Percentiles rank a stretch among this genome's conserved stretches.
phyloP scores from a whole-genome alignment of 108 stramenopile species.

The Discostella stelligeroides region DNA sequence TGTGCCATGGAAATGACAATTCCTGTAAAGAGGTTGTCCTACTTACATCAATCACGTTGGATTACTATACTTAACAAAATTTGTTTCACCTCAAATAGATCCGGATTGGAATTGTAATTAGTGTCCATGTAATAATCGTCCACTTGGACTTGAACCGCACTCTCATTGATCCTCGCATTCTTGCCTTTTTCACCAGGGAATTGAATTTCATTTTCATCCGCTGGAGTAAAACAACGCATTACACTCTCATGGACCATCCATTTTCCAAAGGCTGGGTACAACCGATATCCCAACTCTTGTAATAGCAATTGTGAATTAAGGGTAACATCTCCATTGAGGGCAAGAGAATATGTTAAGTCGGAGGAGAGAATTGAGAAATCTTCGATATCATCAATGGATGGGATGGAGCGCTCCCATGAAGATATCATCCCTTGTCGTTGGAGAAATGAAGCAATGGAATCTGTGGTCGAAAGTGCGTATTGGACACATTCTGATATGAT shows the following conservation, averaged over 20 bases:
- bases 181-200: not conserved
- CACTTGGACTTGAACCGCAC: constrained; percentile 34
- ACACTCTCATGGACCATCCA: constrained; percentile 35
- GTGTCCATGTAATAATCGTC: constrained; percentile 90
- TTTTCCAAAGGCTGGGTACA: constrained; percentile 74
- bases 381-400: constrained; percentile 40
- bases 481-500: constrained; percentile 8
- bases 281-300: constrained; percentile 82
- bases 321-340: constrained; percentile 77
- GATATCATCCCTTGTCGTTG: constrained; percentile 28
- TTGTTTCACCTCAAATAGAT: constrained; percentile 84
- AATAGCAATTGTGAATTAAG: constrained; percentile 71
- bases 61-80: constrained; percentile 76
- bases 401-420: constrained; percentile 38
- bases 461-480: constrained; percentile 17
- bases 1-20: too few species aligned
- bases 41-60: constrained; percentile 54
- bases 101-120: constrained; percentile 82
- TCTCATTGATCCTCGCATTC: not conserved
- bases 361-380: constrained; percentile 36
- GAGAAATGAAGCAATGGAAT: constrained; percentile 20
- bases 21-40: too few species aligned
- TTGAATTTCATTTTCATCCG: too few species aligned
- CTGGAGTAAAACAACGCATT: constrained; percentile 16
- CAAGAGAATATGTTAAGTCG: constrained; percentile 61